phyloP scores from a whole-genome alignment of 1,284 basidiomycete genomes.

The Abortiporus biennis region DNA sequence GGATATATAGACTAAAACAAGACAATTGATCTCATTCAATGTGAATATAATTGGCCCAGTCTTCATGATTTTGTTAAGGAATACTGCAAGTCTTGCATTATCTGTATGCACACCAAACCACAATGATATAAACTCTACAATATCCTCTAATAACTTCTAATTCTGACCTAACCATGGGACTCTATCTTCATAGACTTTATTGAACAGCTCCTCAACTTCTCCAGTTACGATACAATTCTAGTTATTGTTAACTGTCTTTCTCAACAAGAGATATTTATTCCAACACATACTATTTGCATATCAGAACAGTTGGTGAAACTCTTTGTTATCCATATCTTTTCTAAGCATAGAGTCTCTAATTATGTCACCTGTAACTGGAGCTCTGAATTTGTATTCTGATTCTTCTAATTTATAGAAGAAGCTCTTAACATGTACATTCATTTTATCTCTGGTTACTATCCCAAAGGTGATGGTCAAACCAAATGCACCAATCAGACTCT shows the following conservation, averaged over 20 bases:
- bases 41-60: conserved; percentile 10
- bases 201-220: conserved; percentile 3
- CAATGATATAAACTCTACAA: conserved; percentile 8
- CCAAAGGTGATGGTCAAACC: conserved; percentile 33
- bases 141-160: conserved; percentile 10
- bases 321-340: conserved; percentile 25
- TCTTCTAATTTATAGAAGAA: conserved; percentile 20
- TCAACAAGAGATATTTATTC: conserved; percentile 14
- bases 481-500: conserved; percentile 31
- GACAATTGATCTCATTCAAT: conserved; percentile 9
- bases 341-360: conserved; percentile 21
- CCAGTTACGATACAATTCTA: conserved; percentile 6
- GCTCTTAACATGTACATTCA: conserved; percentile 8
- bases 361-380: conserved; percentile 26
- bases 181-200: conserved; percentile 15
- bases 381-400: conserved; percentile 20
- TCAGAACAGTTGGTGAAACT: conserved; percentile 25
- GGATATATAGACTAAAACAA: conserved; percentile 12
- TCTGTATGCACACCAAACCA: conserved; percentile 5
- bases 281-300: conserved; percentile 21
- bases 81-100: conserved; percentile 10
- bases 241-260: conserved; percentile 9
- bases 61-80: conserved; percentile 6
- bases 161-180: conserved; percentile 9
- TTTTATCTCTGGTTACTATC: conserved; percentile 23